phyloP scores from a whole-genome alignment of 1,284 basidiomycete genomes.

The Apiotrichum veenhuisii region DNA sequence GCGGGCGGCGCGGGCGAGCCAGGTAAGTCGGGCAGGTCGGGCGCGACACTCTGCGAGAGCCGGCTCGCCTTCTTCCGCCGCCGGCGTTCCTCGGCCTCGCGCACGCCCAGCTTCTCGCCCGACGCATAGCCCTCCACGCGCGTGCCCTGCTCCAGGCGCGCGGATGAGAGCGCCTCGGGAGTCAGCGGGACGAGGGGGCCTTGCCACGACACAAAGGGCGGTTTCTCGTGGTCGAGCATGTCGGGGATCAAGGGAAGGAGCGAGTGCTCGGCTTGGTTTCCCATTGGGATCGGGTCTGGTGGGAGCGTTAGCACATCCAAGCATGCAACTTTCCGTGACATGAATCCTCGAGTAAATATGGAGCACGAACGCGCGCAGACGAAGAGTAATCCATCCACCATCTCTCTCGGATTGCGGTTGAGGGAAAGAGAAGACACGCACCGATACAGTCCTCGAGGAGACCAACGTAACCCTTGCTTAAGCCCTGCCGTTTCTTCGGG shows the following conservation, averaged over 20 bases:
- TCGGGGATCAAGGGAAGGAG: conserved; percentile 26
- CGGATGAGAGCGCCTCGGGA: conserved; percentile 22
- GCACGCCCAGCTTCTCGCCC: conserved; percentile 34
- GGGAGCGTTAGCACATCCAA: conserved; percentile 2
- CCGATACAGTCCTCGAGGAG: conserved; percentile 45
- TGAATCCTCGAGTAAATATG: no score
- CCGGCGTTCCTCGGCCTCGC: conserved; percentile 19
- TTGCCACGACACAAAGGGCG: conserved; percentile 5
- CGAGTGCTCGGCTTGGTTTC: conserved; percentile 23
- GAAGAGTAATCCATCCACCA: no score
- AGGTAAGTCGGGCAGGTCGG: conserved; percentile 17
- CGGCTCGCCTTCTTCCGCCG: conserved; percentile 16
- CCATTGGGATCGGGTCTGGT: conserved; percentile 35
- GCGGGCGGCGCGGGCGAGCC: not conserved
- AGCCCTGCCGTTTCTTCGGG: conserved; percentile 16
- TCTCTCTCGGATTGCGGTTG: no score
- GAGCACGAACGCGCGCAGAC: no score
- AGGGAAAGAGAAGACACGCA: no score
- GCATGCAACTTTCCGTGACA: no score
- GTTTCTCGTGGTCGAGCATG: conserved; percentile 4
- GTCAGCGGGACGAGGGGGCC: conserved; percentile 23
- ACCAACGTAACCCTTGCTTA: conserved; percentile 41
- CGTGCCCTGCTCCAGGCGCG: conserved; percentile 31
- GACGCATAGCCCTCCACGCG: conserved; percentile 35
- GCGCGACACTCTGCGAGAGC: conserved; percentile 16